Evolutionary conservation across 768 basidiomycete species (phyloP), one percentile per base, ranked within the genome.

Genomic region (Sistotremastrum suecicum): DNA sequence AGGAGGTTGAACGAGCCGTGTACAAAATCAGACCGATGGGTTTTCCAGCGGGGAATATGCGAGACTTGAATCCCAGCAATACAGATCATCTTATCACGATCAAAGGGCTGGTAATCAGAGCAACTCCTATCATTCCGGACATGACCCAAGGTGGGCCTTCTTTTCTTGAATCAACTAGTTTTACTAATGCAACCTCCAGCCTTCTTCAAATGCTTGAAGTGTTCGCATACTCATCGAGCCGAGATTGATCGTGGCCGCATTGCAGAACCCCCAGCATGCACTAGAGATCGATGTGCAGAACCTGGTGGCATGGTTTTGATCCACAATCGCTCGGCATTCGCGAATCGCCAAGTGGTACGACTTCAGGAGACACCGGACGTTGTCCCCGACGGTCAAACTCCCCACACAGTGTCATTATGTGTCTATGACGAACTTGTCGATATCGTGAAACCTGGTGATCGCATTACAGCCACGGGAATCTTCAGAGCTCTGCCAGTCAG

Each of bases 371-470:
- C 94, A 0, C 94, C 94, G 1, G 95, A 99, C 56, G 88, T 83
- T 6, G 94, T 99, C 0, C 94, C 94, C 4, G 94, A 97, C 61
- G 95, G 95, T 2, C 94, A 98, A 60, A 98, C 95, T 0, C 95
- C 95, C 0, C 92, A 97, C 54, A 98, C 94, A 0, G 92, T 99
- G 44, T 91, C 88, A 0, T 66, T 98, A 45, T 92, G 91, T 60
- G 87, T 88, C n/a, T 98, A 99, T 57, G 94, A 99, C 57, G 95
- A 99, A 59, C 76, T 99, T 3, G 94, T 98, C 35, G 95, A 98
- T 56, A 74, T 91, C n/a, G 63, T 83, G 37, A 98, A 97, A 61
- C 95, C 95, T 1, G 95, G 95, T 56, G 95, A 98, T 60, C 72
- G 95, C 7, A 69, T 99, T 33, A 65, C 83, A 44, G 80, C 98